Conservation (phyloP, 2,329 filamentous ascomycete species). For the Achaetomium macrosporum region DNA sequence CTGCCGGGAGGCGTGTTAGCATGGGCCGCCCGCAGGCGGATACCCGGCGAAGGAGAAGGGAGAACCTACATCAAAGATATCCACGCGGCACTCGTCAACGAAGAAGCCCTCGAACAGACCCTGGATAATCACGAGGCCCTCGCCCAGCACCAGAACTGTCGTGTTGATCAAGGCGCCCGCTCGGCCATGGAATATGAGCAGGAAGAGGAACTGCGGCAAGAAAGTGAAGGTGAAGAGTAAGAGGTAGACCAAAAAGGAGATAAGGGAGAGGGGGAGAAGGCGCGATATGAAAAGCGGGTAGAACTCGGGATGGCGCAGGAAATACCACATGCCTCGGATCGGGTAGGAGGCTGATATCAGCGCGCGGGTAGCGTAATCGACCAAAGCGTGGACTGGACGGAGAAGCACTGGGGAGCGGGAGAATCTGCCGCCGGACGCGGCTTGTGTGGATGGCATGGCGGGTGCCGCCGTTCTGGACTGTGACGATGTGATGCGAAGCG, state of each 20-base stretch:
- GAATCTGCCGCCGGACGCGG: not conserved
- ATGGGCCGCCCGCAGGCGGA: not conserved
- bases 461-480: not conserved
- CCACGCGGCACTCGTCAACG: constrained; percentile 70
- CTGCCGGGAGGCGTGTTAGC: constrained; percentile 29
- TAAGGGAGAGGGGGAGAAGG: constrained; percentile 71
- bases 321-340: constrained; percentile 74
- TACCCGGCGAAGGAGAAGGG: not conserved
- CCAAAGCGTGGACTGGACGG: not conserved
- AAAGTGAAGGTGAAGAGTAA: constrained; percentile 85
- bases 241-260: constrained; percentile 77
- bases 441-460: not conserved
- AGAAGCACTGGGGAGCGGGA: not conserved
- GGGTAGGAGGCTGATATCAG: constrained; percentile 37
- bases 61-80: constrained; percentile 68
- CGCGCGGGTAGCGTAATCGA: constrained; percentile 1
- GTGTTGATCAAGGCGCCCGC: constrained; percentile 81
- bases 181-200: constrained; percentile 81
- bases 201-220: constrained; percentile 80
- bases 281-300: constrained; percentile 75
- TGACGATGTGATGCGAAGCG: not conserved
- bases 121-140: constrained; percentile 65
- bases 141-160: constrained; percentile 78
- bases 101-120: constrained; percentile 74
- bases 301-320: constrained; percentile 67